phyloP scores from a whole-genome alignment of 208 protist species.

The Wallacemonas sp. region DNA sequence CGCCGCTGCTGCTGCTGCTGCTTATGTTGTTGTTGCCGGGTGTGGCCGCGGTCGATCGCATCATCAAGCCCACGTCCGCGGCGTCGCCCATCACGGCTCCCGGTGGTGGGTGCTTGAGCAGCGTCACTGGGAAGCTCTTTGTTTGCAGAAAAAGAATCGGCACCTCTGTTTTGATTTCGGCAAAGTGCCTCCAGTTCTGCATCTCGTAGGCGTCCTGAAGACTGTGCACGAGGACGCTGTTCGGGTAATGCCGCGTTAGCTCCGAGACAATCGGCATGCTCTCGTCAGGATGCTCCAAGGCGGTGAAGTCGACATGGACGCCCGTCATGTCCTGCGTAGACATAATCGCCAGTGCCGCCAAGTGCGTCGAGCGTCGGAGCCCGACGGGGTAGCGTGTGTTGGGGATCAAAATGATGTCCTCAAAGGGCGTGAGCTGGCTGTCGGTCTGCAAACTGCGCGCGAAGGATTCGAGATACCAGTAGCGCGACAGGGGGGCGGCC shows the following conservation, averaged over 20 bases:
- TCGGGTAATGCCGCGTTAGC: slow-evolving; percentile 73
- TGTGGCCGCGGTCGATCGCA: too few relatives aligned
- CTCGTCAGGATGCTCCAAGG: slow-evolving; percentile 87
- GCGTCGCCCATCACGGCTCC: background rate
- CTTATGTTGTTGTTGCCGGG: too few relatives aligned
- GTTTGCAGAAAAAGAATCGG: slow-evolving; percentile 84
- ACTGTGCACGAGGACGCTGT: slow-evolving; percentile 82
- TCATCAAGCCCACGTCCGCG: too few relatives aligned
- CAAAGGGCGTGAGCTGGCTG: slow-evolving; percentile 80
- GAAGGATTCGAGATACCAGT: slow-evolving; percentile 75
- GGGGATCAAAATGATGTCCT: slow-evolving; percentile 86
- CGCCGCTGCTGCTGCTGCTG: too few relatives aligned
- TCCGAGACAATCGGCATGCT: slow-evolving; percentile 84
- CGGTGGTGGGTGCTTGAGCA: slow-evolving; percentile 6
- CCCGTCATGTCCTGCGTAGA: slow-evolving; percentile 66
- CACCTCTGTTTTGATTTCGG: slow-evolving; percentile 56
- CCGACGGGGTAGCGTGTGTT: slow-evolving; percentile 85
- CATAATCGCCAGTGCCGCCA: slow-evolving; percentile 81
- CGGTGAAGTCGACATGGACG: slow-evolving; percentile 88
- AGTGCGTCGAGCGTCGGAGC: slow-evolving; percentile 74
- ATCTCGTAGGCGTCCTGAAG: slow-evolving; percentile 90
- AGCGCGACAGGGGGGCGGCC: slow-evolving; percentile 9
- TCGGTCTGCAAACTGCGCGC: slow-evolving; percentile 58
- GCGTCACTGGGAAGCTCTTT: slow-evolving; percentile 36
- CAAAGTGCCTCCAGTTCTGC: slow-evolving; percentile 81